Percentiles rank a stretch among this genome's conserved stretches.
These are phyloP conservation scores for Crithidia mellificae DNA, from an alignment of 208 protist genomes.

Conservation along the genomic window DNA sequence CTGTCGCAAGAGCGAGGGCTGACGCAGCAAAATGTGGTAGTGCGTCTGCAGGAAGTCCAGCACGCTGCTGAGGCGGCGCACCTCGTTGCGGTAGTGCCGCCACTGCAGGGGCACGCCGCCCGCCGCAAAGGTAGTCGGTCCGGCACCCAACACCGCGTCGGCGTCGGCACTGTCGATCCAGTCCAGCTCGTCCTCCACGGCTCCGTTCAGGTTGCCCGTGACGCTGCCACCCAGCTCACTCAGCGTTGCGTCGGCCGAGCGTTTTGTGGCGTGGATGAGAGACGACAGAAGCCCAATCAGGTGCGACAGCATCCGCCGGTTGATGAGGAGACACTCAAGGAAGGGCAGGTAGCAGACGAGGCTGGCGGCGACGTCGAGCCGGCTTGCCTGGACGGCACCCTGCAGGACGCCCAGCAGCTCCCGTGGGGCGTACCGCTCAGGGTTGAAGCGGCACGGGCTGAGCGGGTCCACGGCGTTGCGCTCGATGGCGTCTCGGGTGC, in stretches of 20 bases:
- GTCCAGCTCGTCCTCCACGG: not conserved
- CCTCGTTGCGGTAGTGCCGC: slow-evolving; percentile 16
- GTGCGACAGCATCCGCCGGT: slow-evolving; percentile 43
- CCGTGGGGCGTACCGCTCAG: slow-evolving; percentile 50
- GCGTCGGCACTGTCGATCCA: not conserved
- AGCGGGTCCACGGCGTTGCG: slow-evolving; percentile 28
- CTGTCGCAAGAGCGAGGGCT: slow-evolving; percentile 68
- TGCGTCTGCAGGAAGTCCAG: slow-evolving; percentile 56
- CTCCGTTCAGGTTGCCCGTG: too few relatives aligned
- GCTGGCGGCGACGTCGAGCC: slow-evolving; percentile 49
- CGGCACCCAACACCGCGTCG: not conserved
- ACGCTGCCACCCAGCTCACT: too few relatives aligned
- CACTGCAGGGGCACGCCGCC: slow-evolving; percentile 27
- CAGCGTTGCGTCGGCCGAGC: not conserved
- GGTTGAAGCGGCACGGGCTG: slow-evolving; percentile 40
- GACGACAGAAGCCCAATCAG: slow-evolving; percentile 51
- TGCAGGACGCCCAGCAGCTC: slow-evolving; percentile 76
- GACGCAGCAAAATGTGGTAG: slow-evolving; percentile 57
- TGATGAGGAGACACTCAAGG: slow-evolving; percentile 58
- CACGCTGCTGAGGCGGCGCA: slow-evolving; percentile 38
- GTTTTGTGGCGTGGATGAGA: slow-evolving; percentile 20
- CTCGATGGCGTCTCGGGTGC: slow-evolving; percentile 51
- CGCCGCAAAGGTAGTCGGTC: not conserved
- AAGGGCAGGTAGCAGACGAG: slow-evolving; percentile 69
- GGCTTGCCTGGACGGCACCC: slow-evolving; percentile 48